Percentiles rank a stretch among this genome's conserved stretches.
phyloP scores from a whole-genome alignment of 78 protist genomes.

The Guillardia theta region DNA sequence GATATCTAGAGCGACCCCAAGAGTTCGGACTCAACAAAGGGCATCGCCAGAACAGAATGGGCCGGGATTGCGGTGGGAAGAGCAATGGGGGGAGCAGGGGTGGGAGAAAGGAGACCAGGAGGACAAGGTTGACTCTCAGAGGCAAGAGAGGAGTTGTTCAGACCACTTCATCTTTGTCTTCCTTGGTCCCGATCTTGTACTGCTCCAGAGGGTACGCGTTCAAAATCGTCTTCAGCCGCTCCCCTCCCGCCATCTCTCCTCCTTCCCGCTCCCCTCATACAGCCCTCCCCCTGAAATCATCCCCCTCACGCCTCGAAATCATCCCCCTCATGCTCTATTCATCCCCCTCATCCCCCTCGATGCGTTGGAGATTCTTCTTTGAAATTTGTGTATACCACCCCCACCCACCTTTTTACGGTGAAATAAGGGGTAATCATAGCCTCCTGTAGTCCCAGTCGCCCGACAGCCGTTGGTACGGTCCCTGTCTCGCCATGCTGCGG shows the following conservation, averaged over 20 bases:
- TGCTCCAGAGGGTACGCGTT: neutral
- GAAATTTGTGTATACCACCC: no score
- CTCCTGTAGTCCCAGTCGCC: no score
- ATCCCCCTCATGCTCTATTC: no score
- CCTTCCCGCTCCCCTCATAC: neutral
- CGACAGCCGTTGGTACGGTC: no score
- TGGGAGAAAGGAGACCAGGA: neutral
- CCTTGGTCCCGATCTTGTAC: slow-evolving; percentile 26
- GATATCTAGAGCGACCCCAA: neutral
- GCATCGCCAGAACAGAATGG: neutral
- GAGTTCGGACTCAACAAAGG: neutral
- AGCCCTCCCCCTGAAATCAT: neutral
- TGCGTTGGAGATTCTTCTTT: no score
- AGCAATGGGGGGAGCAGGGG: neutral
- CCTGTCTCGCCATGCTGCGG: no score
- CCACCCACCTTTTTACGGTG: no score
- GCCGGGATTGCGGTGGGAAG: neutral
- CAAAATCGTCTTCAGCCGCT: neutral
- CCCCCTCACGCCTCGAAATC: no score
- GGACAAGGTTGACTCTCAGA: neutral
- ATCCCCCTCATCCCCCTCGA: no score
- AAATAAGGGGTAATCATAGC: no score
- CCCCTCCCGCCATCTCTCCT: neutral
- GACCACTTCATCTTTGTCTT: neutral
- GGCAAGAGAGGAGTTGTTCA: neutral